A percentile compares a stretch with the other conserved stretches of the same genome.
Evolutionary conservation across 768 basidiomycete species (phyloP).

Genomic region (Tylopilus balloui): DNA sequence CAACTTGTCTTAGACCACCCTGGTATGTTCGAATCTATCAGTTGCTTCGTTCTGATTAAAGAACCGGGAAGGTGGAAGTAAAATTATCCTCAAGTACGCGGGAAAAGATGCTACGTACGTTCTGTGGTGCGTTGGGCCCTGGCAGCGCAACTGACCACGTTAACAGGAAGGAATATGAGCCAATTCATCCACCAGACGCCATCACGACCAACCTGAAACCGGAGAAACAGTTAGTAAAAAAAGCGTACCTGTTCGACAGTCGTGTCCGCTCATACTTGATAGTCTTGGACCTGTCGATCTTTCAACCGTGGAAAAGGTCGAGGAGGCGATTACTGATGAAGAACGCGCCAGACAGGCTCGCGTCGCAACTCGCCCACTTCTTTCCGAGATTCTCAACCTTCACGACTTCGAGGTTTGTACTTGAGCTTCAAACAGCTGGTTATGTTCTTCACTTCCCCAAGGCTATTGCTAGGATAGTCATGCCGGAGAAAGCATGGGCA

Average conservation of each 20-base stretch:
- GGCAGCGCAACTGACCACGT: not conserved
- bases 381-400: constrained; percentile 79
- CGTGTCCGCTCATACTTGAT: constrained; percentile 4
- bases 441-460: constrained; percentile 28
- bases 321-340: constrained; percentile 60
- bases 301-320: constrained; percentile 57
- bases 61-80: constrained; percentile 57
- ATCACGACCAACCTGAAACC: constrained; percentile 71
- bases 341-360: constrained; percentile 68
- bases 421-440: not conserved
- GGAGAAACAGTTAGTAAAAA: constrained; percentile 72
- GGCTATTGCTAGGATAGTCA: constrained; percentile 78
- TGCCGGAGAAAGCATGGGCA: constrained; percentile 90
- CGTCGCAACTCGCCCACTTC: constrained; percentile 58
- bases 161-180: constrained; percentile 71
- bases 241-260: not conserved
- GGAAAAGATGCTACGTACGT: constrained; percentile 86
- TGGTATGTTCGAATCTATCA: constrained; percentile 34
- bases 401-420: constrained; percentile 86
- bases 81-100: constrained; percentile 83
- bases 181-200: constrained; percentile 83
- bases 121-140: not conserved
- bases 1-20: constrained; percentile 50
- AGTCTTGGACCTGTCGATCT: constrained; percentile 73
- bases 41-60: not conserved